Evolutionary conservation across 2,329 filamentous ascomycete species (phyloP), one percentile per base, ranked within the genome.

Genomic region (Cladosporium oxysporum): DNA sequence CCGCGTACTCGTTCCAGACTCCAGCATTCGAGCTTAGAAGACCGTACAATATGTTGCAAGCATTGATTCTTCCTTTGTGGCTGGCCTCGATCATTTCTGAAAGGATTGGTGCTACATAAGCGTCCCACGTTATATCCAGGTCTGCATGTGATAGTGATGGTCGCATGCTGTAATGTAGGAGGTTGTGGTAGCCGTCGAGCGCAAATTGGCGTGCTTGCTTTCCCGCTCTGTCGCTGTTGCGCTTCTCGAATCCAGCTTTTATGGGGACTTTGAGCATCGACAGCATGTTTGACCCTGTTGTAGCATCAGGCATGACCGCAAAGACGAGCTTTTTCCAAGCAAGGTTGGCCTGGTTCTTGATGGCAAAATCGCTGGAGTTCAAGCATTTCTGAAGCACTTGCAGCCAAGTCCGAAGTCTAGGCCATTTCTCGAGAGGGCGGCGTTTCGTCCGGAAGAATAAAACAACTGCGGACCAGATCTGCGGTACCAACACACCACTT

Each of bases 281-380:
- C 31, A 85, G 80, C 72, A 91, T 82, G 1, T 82, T 82, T 5
- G 80, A 79, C 5, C 81, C 76, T 0, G 85, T 87, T 2, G 82
- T 79, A 23, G 87, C 84, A 69, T 90, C 88, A 0, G 89, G 84
- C 63, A 89, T 85, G 18, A 92, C 84, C 7, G 89, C 86, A 74
- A 90, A 96, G 23, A 95, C 86, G 53, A 97, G 87, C 62, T 91
- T 89, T 71, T 91, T 92, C 91, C 94, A 97, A 0, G 93, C 93
- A 65, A 89, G 81, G 72, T 94, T 92, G 26, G 93, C 91, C 72
- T 96, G 89, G 16, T 87, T 83, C 71, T 90, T 92, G 53, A 89
- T 90, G 53, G 84, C 80, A 3, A 84, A 80, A 69, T 97, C 92
- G 62, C 86, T 85, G 70, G 88, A 90, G 74, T 96, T 96, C 78